A percentile compares a stretch with the other conserved stretches of the same genome.
Evolutionary conservation across 1,139 yeast species (phyloP).

Genomic region (Protomyces inundatus): DNA sequence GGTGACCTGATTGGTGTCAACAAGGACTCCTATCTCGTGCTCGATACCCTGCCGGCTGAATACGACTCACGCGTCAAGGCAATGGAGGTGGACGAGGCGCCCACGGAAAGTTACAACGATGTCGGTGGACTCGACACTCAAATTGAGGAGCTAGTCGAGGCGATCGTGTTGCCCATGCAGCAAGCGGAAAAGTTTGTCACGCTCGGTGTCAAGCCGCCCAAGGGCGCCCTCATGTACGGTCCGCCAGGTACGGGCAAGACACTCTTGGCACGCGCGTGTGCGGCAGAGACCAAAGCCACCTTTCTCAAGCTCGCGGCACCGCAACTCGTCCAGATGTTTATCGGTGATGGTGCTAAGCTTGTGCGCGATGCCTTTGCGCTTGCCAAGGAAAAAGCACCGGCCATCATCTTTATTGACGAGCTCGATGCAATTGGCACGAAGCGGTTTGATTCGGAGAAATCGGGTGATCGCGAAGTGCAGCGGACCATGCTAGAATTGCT

Average conservation of each 20-base stretch:
- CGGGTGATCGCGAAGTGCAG: conserved; percentile 98
- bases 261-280: conserved; percentile 94
- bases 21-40: conserved; percentile 87
- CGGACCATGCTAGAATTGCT: conserved; percentile 97
- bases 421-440: conserved; percentile 98
- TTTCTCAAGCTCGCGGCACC: conserved; percentile 96
- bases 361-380: conserved; percentile 98
- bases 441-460: conserved; percentile 93
- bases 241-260: conserved; percentile 99
- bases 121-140: conserved; percentile 98
- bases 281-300: conserved; percentile 98
- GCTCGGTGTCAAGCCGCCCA: conserved; percentile 93
- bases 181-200: conserved; percentile 93
- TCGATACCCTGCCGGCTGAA: conserved; percentile 94
- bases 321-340: conserved; percentile 96
- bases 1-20: conserved; percentile 97
- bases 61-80: conserved; percentile 97
- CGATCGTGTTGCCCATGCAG: conserved; percentile 96
- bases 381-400: conserved; percentile 97
- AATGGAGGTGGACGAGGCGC: conserved; percentile 98
- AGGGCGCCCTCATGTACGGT: conserved; percentile 91
- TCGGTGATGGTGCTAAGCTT: conserved; percentile 97
- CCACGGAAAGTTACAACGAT: conserved; percentile 92
- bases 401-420: conserved; percentile 95
- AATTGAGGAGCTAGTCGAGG: conserved; percentile 95